These are phyloP conservation scores for Fusarium sambucinum DNA, from an alignment of 2,329 filamentous ascomycete species.

Conservation along the genomic window DNA sequence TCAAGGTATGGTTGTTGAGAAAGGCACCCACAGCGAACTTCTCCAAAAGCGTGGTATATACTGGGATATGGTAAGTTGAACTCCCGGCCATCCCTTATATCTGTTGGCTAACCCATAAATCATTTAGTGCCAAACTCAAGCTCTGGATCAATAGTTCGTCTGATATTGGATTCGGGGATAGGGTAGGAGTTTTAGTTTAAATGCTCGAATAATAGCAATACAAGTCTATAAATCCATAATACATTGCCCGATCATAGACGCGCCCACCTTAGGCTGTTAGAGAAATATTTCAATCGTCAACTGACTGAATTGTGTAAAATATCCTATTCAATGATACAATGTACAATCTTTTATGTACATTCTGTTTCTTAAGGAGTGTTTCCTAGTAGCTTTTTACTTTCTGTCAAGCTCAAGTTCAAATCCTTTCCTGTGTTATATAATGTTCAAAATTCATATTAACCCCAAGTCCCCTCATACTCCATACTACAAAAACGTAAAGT, in stretches of 20 bases:
- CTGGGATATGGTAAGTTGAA: slow-evolving; percentile 19
- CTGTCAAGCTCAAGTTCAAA: not conserved
- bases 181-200: not conserved
- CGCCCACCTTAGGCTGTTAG: not conserved
- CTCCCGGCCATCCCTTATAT: not conserved
- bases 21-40: slow-evolving; percentile 3
- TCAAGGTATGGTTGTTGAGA: slow-evolving; percentile 14
- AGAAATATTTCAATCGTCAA: not conserved
- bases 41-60: slow-evolving; percentile 6
- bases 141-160: slow-evolving; percentile 24
- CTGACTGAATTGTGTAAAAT: not conserved
- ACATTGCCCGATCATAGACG: not conserved
- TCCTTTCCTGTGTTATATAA: not conserved
- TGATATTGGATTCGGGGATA: not conserved
- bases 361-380: not conserved
- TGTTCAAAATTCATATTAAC: not conserved
- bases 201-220: not conserved
- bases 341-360: not conserved
- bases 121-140: slow-evolving; percentile 32
- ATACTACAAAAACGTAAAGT: not conserved
- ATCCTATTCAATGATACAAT: not conserved
- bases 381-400: not conserved
- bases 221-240: not conserved
- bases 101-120: not conserved
- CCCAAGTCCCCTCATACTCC: not conserved